A percentile compares a stretch with the other conserved stretches of the same genome.
These are phyloP conservation scores for Ceratocystiopsis minuta DNA, from an alignment of 2,329 filamentous ascomycete genomes.

Conservation along the genomic window DNA sequence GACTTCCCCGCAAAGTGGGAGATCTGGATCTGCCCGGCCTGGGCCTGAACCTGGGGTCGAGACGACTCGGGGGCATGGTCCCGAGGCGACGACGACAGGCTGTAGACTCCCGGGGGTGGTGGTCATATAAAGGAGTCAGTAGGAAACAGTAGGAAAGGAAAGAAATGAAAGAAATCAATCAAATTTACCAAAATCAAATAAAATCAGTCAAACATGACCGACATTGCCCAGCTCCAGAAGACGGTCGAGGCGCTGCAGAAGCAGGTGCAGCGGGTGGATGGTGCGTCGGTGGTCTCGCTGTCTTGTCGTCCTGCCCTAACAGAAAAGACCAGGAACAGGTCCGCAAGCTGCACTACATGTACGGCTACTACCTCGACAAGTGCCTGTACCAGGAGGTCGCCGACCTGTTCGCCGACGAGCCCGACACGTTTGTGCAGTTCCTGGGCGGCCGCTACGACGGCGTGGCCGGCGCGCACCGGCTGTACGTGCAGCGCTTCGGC, in stretches of 20 bases:
- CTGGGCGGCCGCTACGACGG: conserved; percentile 33
- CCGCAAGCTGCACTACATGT: conserved; percentile 37
- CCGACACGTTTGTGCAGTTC: conserved; percentile 37
- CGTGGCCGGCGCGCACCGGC: conserved; percentile 30
- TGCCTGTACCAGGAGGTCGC: conserved; percentile 37
- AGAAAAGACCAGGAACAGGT: conserved; percentile 31
- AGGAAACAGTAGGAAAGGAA: too few relatives aligned
- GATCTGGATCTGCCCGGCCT: too few relatives aligned
- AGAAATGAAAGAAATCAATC: too few relatives aligned
- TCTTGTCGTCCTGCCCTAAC: background rate
- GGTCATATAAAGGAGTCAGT: too few relatives aligned
- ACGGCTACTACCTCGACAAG: conserved; percentile 41
- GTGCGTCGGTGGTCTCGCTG: background rate
- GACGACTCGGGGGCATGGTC: too few relatives aligned
- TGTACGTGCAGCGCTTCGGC: conserved; percentile 34
- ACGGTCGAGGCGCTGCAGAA: conserved; percentile 9
- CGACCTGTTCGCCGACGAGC: conserved; percentile 32
- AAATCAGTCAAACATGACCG: conserved; percentile 8
- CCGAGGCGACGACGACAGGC: too few relatives aligned
- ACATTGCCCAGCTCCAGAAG: conserved; percentile 9
- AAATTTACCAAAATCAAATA: too few relatives aligned
- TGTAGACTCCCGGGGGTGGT: too few relatives aligned
- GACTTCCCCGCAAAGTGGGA: too few relatives aligned
- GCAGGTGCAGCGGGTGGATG: conserved; percentile 7
- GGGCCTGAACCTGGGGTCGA: too few relatives aligned